A percentile compares a stretch with the other conserved stretches of the same genome.
Conservation (phyloP, 768 basidiomycete genomes). For the Mycena filopes region DNA sequence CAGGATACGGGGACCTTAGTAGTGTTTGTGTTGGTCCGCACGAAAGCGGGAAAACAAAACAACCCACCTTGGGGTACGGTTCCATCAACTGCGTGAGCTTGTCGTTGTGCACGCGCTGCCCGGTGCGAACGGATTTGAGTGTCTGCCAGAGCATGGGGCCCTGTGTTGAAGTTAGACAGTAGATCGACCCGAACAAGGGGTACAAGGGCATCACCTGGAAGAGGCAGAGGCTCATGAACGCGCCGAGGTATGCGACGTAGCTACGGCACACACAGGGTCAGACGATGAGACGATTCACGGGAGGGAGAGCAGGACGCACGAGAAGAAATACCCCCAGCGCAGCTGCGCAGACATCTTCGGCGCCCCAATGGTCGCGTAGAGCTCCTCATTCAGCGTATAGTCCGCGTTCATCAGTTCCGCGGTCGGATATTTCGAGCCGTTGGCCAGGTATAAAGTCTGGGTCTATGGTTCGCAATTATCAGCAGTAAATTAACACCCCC, state of each 20-base stretch:
- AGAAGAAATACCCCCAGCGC: constrained; percentile 34
- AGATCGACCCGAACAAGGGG: too few relatives aligned
- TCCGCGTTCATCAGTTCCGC: constrained; percentile 34
- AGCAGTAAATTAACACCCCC: too few relatives aligned
- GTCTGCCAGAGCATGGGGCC: constrained; percentile 36
- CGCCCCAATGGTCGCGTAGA: constrained; percentile 32
- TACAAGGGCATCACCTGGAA: too few relatives aligned
- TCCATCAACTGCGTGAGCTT: constrained; percentile 39
- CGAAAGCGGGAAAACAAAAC: too few relatives aligned
- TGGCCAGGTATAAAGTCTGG: constrained; percentile 32
- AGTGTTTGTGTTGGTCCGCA: too few relatives aligned
- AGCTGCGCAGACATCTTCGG: constrained; percentile 41
- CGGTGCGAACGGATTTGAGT: constrained; percentile 12
- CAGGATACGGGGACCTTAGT: constrained; percentile 42
- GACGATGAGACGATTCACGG: neutral
- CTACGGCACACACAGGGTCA: constrained; percentile 7
- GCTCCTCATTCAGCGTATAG: constrained; percentile 32
- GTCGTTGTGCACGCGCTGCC: constrained; percentile 29
- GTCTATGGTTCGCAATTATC: too few relatives aligned
- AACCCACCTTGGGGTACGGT: constrained; percentile 35
- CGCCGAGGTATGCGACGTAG: constrained; percentile 38
- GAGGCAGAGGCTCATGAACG: constrained; percentile 35
- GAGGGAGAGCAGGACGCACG: neutral
- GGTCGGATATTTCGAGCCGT: constrained; percentile 36
- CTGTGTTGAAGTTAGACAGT: too few relatives aligned